Conservation (phyloP, 106 monocot genomes). For the Dioscorea alata region DNA sequence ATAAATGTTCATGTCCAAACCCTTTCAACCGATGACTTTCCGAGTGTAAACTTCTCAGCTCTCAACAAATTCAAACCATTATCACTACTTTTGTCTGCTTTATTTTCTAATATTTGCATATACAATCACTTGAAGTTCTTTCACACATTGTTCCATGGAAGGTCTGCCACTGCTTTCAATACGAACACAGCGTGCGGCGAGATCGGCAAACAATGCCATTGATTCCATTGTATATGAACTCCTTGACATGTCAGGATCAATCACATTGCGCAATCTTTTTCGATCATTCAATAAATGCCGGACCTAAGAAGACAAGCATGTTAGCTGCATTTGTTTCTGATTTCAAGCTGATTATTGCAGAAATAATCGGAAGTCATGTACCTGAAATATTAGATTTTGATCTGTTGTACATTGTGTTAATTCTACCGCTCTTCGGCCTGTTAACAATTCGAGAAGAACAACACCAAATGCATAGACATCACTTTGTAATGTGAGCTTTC, state of each 20-base stretch:
- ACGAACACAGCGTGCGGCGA: slow-evolving; percentile 71
- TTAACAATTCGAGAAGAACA: slow-evolving; percentile 67
- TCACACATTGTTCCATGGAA: slow-evolving; percentile 68
- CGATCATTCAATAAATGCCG: slow-evolving; percentile 44
- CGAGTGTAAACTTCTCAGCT: no score
- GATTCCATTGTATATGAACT: slow-evolving; percentile 65
- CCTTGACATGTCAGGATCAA: slow-evolving; percentile 62
- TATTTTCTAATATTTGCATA: slow-evolving; percentile 32
- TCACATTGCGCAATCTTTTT: slow-evolving; percentile 58
- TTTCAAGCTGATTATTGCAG: not conserved
- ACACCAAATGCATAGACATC: slow-evolving; percentile 91
- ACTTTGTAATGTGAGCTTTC: slow-evolving; percentile 77
- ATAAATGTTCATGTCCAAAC: no score
- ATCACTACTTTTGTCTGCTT: no score
- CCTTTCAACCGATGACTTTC: no score
- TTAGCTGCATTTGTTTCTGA: no score
- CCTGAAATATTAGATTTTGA: slow-evolving; percentile 67
- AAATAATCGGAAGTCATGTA: slow-evolving; percentile 5
- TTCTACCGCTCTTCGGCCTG: slow-evolving; percentile 70
- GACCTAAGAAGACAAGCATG: slow-evolving; percentile 21
- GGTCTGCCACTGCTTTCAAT: slow-evolving; percentile 63
- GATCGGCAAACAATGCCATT: slow-evolving; percentile 38
- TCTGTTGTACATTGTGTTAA: slow-evolving; percentile 62
- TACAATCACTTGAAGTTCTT: slow-evolving; percentile 48
- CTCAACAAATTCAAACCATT: no score